Conservation (phyloP, 108 stramenopile genomes). For the Skeletonema costatum region DNA sequence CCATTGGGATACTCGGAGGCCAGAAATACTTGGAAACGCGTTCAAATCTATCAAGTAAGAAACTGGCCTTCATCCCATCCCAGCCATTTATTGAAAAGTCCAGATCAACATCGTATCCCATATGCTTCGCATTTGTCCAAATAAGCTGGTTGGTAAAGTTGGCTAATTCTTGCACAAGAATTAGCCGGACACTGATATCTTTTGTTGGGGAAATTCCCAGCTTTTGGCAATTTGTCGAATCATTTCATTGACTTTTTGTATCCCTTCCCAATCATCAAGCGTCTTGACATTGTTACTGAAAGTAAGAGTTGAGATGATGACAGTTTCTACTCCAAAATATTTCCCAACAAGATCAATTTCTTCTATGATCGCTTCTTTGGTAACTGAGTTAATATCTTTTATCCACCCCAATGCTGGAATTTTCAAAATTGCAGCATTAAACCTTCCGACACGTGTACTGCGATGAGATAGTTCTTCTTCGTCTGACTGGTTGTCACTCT, state of each 20-base stretch:
- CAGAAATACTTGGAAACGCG: background rate
- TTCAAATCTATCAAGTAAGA: conserved; percentile 24
- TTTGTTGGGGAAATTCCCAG: conserved; percentile 3
- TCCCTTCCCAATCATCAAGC: conserved; percentile 13
- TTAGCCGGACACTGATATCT: conserved; percentile 9
- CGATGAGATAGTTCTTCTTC: background rate
- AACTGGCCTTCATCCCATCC: conserved; percentile 1
- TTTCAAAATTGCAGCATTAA: conserved; percentile 12
- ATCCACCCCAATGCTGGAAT: conserved; percentile 26
- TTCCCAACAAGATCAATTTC: conserved; percentile 10
- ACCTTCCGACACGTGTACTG: background rate
- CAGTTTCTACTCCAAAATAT: conserved; percentile 12
- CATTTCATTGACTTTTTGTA: conserved; percentile 22
- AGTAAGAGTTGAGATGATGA: conserved; percentile 17
- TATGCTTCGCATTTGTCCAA: conserved; percentile 29
- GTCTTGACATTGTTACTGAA: conserved; percentile 36
- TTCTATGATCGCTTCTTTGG: conserved; percentile 18
- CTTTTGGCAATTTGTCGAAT: conserved; percentile 21
- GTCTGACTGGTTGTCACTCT: background rate
- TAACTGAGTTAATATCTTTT: conserved; percentile 9
- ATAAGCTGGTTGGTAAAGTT: conserved; percentile 27
- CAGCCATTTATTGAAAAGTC: conserved; percentile 6
- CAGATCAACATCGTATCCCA: conserved; percentile 20
- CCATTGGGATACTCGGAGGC: conserved; percentile 13
- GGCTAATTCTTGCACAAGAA: conserved; percentile 26